phyloP scores from a whole-genome alignment of 2,329 filamentous ascomycete species.

The Penicillium sp. region DNA sequence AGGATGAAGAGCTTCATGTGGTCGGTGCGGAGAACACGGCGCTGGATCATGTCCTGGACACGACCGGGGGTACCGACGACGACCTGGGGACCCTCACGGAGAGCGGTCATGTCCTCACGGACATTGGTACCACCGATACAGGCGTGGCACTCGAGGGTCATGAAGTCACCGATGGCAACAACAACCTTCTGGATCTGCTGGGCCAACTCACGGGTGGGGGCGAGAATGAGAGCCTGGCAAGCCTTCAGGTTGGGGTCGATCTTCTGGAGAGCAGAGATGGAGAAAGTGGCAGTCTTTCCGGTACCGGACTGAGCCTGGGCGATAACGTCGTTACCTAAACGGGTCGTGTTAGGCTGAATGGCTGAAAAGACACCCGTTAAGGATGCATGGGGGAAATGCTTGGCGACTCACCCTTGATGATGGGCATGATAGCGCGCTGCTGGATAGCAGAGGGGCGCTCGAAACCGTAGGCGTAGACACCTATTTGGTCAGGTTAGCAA shows the following conservation, averaged over 20 bases:
- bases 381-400: not conserved
- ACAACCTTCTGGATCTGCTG: constrained; percentile 98
- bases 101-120: constrained; percentile 93
- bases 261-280: constrained; percentile 98
- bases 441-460: constrained; percentile 99
- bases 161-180: constrained; percentile 99
- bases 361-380: not conserved
- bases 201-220: constrained; percentile 92
- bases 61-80: constrained; percentile 96
- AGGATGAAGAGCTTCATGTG: constrained; percentile 75
- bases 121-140: constrained; percentile 98
- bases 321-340: constrained; percentile 89
- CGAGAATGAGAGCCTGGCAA: constrained; percentile 96
- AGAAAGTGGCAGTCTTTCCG: constrained; percentile 99
- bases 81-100: constrained; percentile 96
- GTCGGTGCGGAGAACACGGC: constrained; percentile 64
- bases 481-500: constrained; percentile 38
- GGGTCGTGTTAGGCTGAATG: constrained; percentile 9
- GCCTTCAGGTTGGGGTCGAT: constrained; percentile 91
- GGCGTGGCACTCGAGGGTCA: constrained; percentile 98
- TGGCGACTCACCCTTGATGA: constrained; percentile 81
- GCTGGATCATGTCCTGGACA: constrained; percentile 78
- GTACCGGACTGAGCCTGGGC: constrained; percentile 99
- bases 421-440: constrained; percentile 99
- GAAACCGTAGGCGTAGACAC: constrained; percentile 99